Conservation (phyloP, 306 rosid genomes). For the Citrullus mucosospermus region DNA sequence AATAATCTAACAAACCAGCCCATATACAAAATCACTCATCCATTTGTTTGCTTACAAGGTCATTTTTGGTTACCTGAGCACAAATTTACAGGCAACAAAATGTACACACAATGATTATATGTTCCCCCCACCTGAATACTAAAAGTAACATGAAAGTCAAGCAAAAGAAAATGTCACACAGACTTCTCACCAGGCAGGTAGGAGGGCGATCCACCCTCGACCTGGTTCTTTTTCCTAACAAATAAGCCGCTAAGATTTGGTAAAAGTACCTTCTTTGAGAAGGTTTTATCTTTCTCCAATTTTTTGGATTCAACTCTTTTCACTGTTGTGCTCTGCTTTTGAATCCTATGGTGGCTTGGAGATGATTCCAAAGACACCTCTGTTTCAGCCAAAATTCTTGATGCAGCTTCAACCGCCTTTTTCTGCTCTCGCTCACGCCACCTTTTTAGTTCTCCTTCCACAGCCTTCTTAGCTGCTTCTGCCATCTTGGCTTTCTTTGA, state of each 20-base stretch:
- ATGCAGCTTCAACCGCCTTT: slow-evolving; percentile 81
- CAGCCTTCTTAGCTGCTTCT: slow-evolving; percentile 89
- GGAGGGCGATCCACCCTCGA: slow-evolving; percentile 84
- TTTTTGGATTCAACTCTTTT: slow-evolving; percentile 28
- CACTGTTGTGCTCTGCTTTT: slow-evolving; percentile 39
- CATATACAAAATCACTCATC: slow-evolving; percentile 39
- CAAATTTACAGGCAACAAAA: slow-evolving; percentile 26
- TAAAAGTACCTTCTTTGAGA: slow-evolving; percentile 61
- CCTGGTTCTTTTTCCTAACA: slow-evolving; percentile 62
- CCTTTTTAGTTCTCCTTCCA: slow-evolving; percentile 76
- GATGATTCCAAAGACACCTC: slow-evolving; percentile 48
- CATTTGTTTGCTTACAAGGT: slow-evolving; percentile 24
- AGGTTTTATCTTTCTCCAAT: slow-evolving; percentile 50
- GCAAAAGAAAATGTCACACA: slow-evolving; percentile 28
- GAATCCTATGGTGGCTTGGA: slow-evolving; percentile 48
- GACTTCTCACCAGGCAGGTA: slow-evolving; percentile 77
- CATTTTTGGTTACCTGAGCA: slow-evolving; percentile 9
- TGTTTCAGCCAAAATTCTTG: slow-evolving; percentile 66
- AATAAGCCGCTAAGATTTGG: slow-evolving; percentile 71
- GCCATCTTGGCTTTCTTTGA: slow-evolving; percentile 80
- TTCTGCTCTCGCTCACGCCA: slow-evolving; percentile 94
- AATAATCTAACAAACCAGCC: slow-evolving; percentile 21
- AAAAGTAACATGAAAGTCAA: slow-evolving; percentile 17
- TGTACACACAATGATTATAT: slow-evolving; percentile 33
- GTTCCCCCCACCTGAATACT: slow-evolving; percentile 36